phyloP scores from a whole-genome alignment of 1,284 basidiomycete species.

The Ganoderma boninense region DNA sequence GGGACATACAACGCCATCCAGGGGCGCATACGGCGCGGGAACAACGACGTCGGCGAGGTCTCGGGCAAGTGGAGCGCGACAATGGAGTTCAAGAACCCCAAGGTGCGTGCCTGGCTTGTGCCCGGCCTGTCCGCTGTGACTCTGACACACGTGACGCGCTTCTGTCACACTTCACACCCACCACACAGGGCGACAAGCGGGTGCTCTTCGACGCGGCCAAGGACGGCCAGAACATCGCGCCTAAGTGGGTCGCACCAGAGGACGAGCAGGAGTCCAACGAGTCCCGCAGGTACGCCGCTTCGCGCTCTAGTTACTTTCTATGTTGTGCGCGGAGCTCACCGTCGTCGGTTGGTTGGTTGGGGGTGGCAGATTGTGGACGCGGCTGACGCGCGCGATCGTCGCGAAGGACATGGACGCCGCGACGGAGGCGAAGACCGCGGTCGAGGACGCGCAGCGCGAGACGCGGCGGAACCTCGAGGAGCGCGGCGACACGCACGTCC shows the following conservation, averaged over 20 bases:
- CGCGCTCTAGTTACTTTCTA: constrained; percentile 40
- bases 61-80: constrained; percentile 91
- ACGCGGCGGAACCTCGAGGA: constrained; percentile 82
- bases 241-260: constrained; percentile 88
- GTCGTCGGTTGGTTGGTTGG: neutral
- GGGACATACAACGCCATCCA: constrained; percentile 94
- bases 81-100: constrained; percentile 86
- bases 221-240: constrained; percentile 75
- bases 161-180: too few relatives aligned
- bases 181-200: constrained; percentile 74
- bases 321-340: neutral
- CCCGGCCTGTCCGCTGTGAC: neutral
- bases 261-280: constrained; percentile 92
- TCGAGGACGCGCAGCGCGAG: constrained; percentile 95
- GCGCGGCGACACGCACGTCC: constrained; percentile 68
- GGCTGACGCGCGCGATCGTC: constrained; percentile 89
- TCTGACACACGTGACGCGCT: neutral
- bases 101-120: constrained; percentile 51
- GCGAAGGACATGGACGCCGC: constrained; percentile 94
- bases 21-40: constrained; percentile 79
- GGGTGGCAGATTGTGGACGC: constrained; percentile 70
- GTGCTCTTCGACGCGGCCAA: constrained; percentile 87
- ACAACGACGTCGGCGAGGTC: constrained; percentile 85
- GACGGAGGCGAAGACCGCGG: constrained; percentile 88
- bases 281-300: constrained; percentile 65